Percentiles rank a stretch among this genome's conserved stretches.
Evolutionary conservation across 192 early-diverging fungal species (phyloP).

Genomic region (Podochytrium sp.): DNA sequence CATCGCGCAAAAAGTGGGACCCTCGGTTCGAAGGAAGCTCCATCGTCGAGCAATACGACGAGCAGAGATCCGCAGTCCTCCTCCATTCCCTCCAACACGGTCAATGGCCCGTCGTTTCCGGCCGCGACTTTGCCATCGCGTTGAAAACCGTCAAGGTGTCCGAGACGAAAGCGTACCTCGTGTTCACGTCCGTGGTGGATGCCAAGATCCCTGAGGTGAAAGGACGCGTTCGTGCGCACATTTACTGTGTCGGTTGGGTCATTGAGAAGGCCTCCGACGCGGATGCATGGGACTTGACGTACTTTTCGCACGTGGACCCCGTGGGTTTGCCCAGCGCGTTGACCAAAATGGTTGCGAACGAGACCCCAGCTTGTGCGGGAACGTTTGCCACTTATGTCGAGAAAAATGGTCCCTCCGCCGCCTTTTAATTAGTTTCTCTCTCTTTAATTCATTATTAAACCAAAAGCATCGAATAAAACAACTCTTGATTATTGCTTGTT

Average conservation of each 20-base stretch:
- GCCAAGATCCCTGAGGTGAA: background rate
- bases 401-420: constrained; percentile 6
- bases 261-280: constrained; percentile 11
- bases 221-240: constrained; percentile 7
- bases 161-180: background rate
- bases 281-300: constrained; percentile 7
- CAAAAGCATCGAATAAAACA: too few relatives aligned
- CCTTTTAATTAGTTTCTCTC: background rate
- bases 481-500: too few relatives aligned
- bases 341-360: background rate
- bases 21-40: constrained; percentile 6
- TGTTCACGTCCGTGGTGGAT: constrained; percentile 12
- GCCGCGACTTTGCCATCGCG: constrained; percentile 1
- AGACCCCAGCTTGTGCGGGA: constrained; percentile 18
- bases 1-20: constrained; percentile 21
- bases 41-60: constrained; percentile 1
- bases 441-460: too few relatives aligned
- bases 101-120: constrained; percentile 23
- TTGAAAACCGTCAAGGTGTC: constrained; percentile 5
- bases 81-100: constrained; percentile 11
- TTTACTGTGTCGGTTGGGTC: constrained; percentile 22
- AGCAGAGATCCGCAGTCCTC: background rate
- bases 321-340: background rate
- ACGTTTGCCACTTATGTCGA: constrained; percentile 10
- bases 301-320: constrained; percentile 17